These are phyloP conservation scores for Xylariales sp. DNA, from an alignment of 2,329 filamentous ascomycete species.

Conservation along the genomic window DNA sequence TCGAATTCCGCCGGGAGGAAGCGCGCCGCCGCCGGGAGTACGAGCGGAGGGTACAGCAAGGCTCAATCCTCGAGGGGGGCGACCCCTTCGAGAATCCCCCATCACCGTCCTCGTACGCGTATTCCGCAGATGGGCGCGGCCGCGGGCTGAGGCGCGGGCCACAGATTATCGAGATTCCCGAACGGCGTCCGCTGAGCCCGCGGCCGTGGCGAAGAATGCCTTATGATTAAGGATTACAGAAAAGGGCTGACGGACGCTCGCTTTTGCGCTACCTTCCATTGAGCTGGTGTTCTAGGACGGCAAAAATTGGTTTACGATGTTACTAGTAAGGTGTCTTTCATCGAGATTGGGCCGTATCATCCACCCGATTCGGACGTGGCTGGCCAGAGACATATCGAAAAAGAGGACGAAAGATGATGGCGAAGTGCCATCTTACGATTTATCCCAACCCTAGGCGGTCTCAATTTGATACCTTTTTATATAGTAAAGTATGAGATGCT, in stretches of 20 bases:
- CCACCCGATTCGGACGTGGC: neutral
- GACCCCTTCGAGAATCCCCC: constrained; percentile 40
- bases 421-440: neutral
- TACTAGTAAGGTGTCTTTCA: too few relatives aligned
- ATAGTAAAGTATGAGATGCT: too few relatives aligned
- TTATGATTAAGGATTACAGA: constrained; percentile 1
- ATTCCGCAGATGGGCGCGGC: constrained; percentile 23
- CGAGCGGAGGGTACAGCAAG: constrained; percentile 37
- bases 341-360: too few relatives aligned
- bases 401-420: neutral
- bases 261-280: neutral
- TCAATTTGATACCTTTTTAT: too few relatives aligned
- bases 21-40: constrained; percentile 36
- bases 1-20: constrained; percentile 24
- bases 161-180: constrained; percentile 19
- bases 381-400: neutral
- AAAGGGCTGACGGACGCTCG: neutral
- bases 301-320: neutral
- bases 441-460: neutral
- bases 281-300: neutral
- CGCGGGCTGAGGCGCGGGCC: constrained; percentile 4
- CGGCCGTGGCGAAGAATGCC: constrained; percentile 5
- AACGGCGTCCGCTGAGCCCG: constrained; percentile 12
- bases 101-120: constrained; percentile 31
- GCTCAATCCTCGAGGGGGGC: constrained; percentile 42